Percentiles rank a stretch among this genome's conserved stretches.
Evolutionary conservation across 2,329 filamentous ascomycete species (phyloP).

Genomic region (Colletotrichum sp.): DNA sequence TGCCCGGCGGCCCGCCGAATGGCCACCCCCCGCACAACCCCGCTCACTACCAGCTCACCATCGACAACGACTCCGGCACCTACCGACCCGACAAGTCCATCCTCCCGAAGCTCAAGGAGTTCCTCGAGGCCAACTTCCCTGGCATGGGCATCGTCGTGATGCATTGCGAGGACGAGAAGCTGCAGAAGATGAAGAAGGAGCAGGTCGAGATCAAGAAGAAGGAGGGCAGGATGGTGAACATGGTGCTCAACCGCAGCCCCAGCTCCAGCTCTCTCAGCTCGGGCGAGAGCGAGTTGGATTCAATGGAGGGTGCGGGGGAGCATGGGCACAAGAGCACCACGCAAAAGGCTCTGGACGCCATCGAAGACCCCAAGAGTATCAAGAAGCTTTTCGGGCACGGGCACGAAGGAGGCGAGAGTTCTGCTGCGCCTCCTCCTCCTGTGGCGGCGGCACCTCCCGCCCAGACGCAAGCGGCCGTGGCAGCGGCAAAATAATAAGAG

Average conservation of each 20-base stretch:
- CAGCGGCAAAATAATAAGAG: background rate
- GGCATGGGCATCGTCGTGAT: conserved; percentile 77
- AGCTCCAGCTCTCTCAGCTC: conserved; percentile 47
- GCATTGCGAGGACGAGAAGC: conserved; percentile 79
- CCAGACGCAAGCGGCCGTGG: background rate
- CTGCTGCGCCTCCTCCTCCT: background rate
- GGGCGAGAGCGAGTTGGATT: conserved; percentile 56
- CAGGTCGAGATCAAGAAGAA: conserved; percentile 78
- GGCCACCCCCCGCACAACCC: conserved; percentile 49
- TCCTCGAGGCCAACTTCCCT: conserved; percentile 75
- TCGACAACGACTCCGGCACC: conserved; percentile 95
- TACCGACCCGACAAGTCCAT: conserved; percentile 85
- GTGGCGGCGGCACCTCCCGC: background rate
- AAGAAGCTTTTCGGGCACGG: conserved; percentile 36
- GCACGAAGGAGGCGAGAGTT: conserved; percentile 3
- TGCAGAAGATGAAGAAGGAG: conserved; percentile 76
- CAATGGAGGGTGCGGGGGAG: conserved; percentile 45
- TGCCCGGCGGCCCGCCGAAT: conserved; percentile 52
- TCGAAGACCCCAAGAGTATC: conserved; percentile 54
- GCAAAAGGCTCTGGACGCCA: conserved; percentile 54
- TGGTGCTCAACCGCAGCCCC: conserved; percentile 63
- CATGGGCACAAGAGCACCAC: conserved; percentile 53
- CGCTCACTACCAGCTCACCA: conserved; percentile 81
- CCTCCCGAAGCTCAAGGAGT: conserved; percentile 73
- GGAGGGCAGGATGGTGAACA: conserved; percentile 54